Percentiles rank a stretch among this genome's conserved stretches.
Evolutionary conservation across 352 stramenopile genomes (phyloP).

Genomic region (Thalassiosira hispida): DNA sequence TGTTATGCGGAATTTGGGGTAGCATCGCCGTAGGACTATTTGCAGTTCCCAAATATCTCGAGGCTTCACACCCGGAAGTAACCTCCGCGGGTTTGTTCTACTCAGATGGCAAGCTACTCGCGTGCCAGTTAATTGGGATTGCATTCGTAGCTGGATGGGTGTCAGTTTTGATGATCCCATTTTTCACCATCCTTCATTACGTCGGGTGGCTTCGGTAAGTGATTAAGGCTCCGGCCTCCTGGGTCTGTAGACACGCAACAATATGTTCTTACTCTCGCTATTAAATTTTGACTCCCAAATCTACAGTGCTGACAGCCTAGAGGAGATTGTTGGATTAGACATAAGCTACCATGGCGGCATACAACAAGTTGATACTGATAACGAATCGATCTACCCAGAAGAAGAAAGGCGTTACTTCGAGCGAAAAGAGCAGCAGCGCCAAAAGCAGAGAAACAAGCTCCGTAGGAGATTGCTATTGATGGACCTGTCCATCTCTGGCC

Average conservation of each 20-base stretch:
- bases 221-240: background rate
- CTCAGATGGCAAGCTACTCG: slow-evolving; percentile 43
- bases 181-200: slow-evolving; percentile 72
- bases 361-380: background rate
- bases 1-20: slow-evolving; percentile 83
- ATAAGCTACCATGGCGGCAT: slow-evolving; percentile 52
- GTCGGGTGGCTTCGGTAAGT: slow-evolving; percentile 65
- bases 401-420: slow-evolving; percentile 8
- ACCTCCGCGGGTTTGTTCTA: slow-evolving; percentile 39
- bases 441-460: slow-evolving; percentile 13
- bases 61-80: background rate
- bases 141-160: slow-evolving; percentile 75
- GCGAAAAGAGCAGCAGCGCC: background rate
- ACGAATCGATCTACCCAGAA: background rate
- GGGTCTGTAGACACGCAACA: background rate
- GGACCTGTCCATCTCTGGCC: slow-evolving; percentile 1
- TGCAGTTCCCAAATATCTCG: slow-evolving; percentile 51
- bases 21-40: slow-evolving; percentile 82
- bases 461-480: slow-evolving; percentile 20
- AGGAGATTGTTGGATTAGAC: slow-evolving; percentile 70
- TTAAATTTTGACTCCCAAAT: background rate
- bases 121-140: slow-evolving; percentile 46
- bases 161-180: slow-evolving; percentile 56
- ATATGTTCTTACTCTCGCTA: background rate
- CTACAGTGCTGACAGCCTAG: slow-evolving; percentile 35